Base-by-base conservation (phyloP, 257 asterid genomes). In the Solanum ossicruentum region DNA sequence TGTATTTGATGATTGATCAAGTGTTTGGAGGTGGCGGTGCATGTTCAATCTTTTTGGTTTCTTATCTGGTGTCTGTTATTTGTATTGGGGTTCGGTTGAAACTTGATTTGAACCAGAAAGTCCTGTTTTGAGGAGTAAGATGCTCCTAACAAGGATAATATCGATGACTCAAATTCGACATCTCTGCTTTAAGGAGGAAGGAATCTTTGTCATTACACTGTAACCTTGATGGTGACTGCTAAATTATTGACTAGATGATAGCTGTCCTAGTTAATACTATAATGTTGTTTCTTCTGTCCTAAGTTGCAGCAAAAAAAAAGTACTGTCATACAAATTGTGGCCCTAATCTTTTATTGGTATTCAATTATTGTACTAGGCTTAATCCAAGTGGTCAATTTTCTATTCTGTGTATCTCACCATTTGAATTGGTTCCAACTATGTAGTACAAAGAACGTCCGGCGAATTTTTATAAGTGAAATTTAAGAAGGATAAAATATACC, bases 101-200 rank as follows among this genome's bases (percentile, higher is more conserved):
- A 12, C 10, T 26, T 32, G 10, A 8, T 63, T 63, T 23, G 41
- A 11, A 41, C 7, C 0, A 6, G 10, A 12, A 63, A 23, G 41
- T 63, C 5, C 0, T 10, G 16, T 15, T 13, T 32, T 66, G 1
- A 6, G 45, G 12, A 13, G 75, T 32, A 66, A 66, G 32, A 8
- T 3, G 12, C 11, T 67, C 49, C 13, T 66, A 66, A 7, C n/a
- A 28, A 28, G 15, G 36, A 28, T 28, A n/a, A 6, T 28, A 11
- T 21, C 0, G 1, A 0, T 3, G 49, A 7, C 0, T 67, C 12
- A 0, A 67, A 32, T 16, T 0, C 0, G n/a, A 67, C 0, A 32
- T 16, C 0, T 7, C 1, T 66, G 0, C 10, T 60, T 3, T n/a
- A n/a, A 10, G 7, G 2, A 0, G 2, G n/a, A 26, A 11, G 3